Percentiles rank a stretch among this genome's conserved stretches.
Conservation (phyloP, 805 yeast genomes). For the Candida xiaguanensis region DNA sequence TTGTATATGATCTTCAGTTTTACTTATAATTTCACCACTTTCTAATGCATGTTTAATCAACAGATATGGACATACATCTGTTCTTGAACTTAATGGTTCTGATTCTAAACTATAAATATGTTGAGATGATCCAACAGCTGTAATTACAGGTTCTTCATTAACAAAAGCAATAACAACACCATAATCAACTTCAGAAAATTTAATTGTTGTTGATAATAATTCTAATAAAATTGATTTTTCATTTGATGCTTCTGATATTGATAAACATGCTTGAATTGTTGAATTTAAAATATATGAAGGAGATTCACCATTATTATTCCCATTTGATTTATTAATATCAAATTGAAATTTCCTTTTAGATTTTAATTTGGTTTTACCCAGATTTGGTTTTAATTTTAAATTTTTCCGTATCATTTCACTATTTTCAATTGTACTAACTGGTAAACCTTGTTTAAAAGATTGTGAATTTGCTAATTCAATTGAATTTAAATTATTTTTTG, state of each 20-base stretch:
- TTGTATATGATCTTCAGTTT: slow-evolving; percentile 30
- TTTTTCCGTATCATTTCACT: neutral
- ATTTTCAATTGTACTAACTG: slow-evolving; percentile 4
- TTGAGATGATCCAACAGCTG: slow-evolving; percentile 26
- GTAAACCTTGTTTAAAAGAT: slow-evolving; percentile 6
- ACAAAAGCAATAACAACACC: slow-evolving; percentile 27
- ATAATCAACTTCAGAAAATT: slow-evolving; percentile 29
- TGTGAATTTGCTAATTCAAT: slow-evolving; percentile 1
- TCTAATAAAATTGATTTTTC: slow-evolving; percentile 33
- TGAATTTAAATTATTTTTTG: neutral
- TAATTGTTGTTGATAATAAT: slow-evolving; percentile 36
- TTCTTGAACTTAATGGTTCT: slow-evolving; percentile 35
- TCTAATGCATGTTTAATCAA: slow-evolving; percentile 36
- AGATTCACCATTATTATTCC: slow-evolving; percentile 1
- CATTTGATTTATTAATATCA: neutral
- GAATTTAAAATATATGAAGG: slow-evolving; percentile 15
- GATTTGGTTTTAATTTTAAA: slow-evolving; percentile 1
- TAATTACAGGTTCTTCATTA: slow-evolving; percentile 21
- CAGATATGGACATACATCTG: slow-evolving; percentile 42
- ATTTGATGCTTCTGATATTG: slow-evolving; percentile 45
- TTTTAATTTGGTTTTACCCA: neutral
- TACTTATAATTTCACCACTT: slow-evolving; percentile 32
- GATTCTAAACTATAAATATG: slow-evolving; percentile 20
- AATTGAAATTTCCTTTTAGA: neutral
- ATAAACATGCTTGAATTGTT: slow-evolving; percentile 46